These are phyloP conservation scores for Saccharomyces hybrid DNA, from an alignment of 1,139 yeast species.

Conservation along the genomic window DNA sequence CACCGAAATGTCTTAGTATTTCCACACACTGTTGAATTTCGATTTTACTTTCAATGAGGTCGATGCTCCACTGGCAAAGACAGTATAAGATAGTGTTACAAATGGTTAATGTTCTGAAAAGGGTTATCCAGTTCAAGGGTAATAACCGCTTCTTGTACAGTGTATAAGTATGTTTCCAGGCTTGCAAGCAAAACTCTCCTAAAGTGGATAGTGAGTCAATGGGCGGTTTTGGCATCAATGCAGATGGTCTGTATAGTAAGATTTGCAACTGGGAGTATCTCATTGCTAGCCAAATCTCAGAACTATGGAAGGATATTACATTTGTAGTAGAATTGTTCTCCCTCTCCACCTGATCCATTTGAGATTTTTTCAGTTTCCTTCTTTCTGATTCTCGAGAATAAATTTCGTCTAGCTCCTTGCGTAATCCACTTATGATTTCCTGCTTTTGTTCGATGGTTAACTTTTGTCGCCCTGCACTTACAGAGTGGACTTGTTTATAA, in stretches of 20 bases:
- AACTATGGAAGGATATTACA: constrained; percentile 35
- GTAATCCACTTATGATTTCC: constrained; percentile 29
- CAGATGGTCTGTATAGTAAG: constrained; percentile 42
- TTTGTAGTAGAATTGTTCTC: constrained; percentile 6
- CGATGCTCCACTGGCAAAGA: constrained; percentile 40
- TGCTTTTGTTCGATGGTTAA: constrained; percentile 29
- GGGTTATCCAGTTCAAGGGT: constrained; percentile 45
- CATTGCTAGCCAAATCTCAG: constrained; percentile 42
- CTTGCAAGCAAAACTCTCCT: constrained; percentile 38
- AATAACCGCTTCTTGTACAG: constrained; percentile 38
- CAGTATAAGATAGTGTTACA: constrained; percentile 43
- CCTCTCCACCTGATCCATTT: constrained; percentile 7
- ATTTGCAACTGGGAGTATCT: constrained; percentile 41
- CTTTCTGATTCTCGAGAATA: constrained; percentile 26
- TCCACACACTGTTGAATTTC: constrained; percentile 42
- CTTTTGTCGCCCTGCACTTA: constrained; percentile 30
- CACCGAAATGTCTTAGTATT: constrained; percentile 40
- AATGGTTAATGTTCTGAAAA: constrained; percentile 39
- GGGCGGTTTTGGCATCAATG: constrained; percentile 39
- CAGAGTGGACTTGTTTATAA: constrained; percentile 38
- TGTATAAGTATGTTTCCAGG: constrained; percentile 38
- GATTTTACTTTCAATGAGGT: constrained; percentile 38
- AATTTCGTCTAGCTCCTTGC: constrained; percentile 40
- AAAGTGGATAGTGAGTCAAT: constrained; percentile 34
- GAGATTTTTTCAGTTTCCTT: constrained; percentile 17